Conservation (phyloP, 805 yeast genomes). For the Yarrowia porcina region DNA sequence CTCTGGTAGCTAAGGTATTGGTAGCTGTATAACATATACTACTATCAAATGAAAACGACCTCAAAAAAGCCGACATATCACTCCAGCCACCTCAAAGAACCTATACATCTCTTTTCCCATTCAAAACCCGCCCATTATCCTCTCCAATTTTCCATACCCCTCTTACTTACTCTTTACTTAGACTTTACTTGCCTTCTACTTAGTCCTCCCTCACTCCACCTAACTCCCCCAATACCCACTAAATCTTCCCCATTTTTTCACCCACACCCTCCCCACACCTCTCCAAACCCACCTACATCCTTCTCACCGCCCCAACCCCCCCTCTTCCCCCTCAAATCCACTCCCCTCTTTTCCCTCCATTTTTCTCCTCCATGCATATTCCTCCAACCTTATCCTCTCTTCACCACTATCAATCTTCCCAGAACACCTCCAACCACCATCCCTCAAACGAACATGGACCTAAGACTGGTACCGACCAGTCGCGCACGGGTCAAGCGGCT, state of each 20-base stretch:
- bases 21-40: too few species aligned
- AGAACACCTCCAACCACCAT: too few species aligned
- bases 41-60: too few species aligned
- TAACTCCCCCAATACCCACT: neutral
- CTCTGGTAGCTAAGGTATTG: too few species aligned
- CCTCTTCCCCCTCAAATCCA: neutral
- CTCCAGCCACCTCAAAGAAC: too few species aligned
- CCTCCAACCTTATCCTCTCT: neutral
- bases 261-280: neutral
- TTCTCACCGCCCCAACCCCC: neutral
- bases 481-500: conserved; percentile 1
- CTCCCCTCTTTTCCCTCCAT: too few species aligned
- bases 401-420: neutral
- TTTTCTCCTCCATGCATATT: neutral
- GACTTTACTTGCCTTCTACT: neutral
- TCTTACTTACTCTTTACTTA: too few species aligned
- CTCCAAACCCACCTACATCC: neutral
- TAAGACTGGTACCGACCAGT: conserved; percentile 17
- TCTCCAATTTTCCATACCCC: too few species aligned
- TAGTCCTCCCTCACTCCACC: neutral
- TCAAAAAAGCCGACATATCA: too few species aligned
- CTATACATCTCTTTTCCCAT: too few species aligned
- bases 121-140: too few species aligned
- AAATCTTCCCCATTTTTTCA: neutral
- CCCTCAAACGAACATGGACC: neutral